Evolutionary conservation across 148 eudicot species (phyloP), one percentile per base, ranked within the genome.

Genomic region (Silene conica): DNA sequence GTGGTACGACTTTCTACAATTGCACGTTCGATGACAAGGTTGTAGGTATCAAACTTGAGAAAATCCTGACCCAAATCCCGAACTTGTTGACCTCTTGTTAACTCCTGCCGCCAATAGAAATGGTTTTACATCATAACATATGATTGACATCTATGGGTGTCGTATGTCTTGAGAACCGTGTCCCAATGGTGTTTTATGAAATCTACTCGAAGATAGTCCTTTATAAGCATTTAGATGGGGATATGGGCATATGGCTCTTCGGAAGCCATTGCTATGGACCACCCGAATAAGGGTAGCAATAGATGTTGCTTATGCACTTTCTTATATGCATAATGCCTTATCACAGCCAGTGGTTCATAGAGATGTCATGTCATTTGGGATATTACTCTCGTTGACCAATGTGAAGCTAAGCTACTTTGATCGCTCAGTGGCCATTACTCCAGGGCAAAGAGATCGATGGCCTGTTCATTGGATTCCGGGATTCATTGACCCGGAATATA

Each of bases 151-250:
- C 59, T 70, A 71, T 59, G 85, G 82, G 0, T 83, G 80, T 21
- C n/a, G n/a, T n/a, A n/a, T 83, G 82, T 66, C 61, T 82, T 3
- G 85, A 82, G 78, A 73, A 78, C 4, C n/a, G 66, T 1, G 50
- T 83, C 6, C 78, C 83, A 8, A 58, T 83, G 8, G 43, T 69
- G 1, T 76, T 76, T 2, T 70, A 77, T 21, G 76, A 83, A 34
- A 68, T 55, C n/a, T 56, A 76, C 16, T 57, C 63, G 19, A 83
- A 31, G 14, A 8, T 1, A 65, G 4, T 8, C 31, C 76, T 80
- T 19, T 34, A 28, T 65, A 23, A 77, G 0, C 46, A 63, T 48
- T 54, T 79, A 38, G 75, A 79, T 72, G 20, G 59, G 14, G 59
- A 61, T 25, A 54, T 72, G 20, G 59, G 14, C 50, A 61, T 25